Evolutionary conservation across 139 green algal genomes (phyloP).

Genomic region (Helicosporidium sp.): DNA sequence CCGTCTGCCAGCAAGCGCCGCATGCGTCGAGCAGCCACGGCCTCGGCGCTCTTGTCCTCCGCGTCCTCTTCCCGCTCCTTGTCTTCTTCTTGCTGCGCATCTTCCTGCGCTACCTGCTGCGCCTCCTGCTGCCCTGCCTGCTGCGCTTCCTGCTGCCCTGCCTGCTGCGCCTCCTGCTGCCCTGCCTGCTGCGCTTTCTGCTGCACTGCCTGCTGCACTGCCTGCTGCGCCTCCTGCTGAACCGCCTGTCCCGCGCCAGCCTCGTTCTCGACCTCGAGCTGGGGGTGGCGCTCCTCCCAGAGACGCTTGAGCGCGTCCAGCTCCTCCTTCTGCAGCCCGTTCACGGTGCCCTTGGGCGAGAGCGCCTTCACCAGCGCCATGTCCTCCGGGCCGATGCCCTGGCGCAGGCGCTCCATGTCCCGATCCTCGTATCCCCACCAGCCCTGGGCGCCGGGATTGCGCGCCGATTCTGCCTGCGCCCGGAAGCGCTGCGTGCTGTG

Average conservation of each 20-base stretch:
- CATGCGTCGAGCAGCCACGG: too few relatives aligned
- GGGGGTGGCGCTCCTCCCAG: too few relatives aligned
- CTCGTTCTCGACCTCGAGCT: too few relatives aligned
- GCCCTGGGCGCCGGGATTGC: neutral
- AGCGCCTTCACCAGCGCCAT: slow-evolving; percentile 6
- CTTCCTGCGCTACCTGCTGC: neutral
- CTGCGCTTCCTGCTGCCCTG: neutral
- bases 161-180: neutral
- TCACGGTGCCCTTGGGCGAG: too few relatives aligned
- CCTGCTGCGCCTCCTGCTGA: neutral
- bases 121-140: neutral
- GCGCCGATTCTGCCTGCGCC: slow-evolving; percentile 2
- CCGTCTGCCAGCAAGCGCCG: too few relatives aligned
- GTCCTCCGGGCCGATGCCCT: slow-evolving; percentile 16
- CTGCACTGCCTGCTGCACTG: slow-evolving; percentile 3
- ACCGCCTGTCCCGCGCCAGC: neutral
- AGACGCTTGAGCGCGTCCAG: too few relatives aligned
- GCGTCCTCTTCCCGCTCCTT: neutral
- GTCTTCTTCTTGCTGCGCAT: neutral
- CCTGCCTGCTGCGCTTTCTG: too few relatives aligned
- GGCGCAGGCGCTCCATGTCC: slow-evolving; percentile 14
- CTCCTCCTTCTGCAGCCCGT: too few relatives aligned
- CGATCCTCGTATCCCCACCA: slow-evolving; percentile 9
- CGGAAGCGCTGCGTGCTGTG: slow-evolving; percentile 10
- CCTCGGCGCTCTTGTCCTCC: neutral